phyloP scores from a whole-genome alignment of 305 asterid species.

The Fraxinus baroniana region DNA sequence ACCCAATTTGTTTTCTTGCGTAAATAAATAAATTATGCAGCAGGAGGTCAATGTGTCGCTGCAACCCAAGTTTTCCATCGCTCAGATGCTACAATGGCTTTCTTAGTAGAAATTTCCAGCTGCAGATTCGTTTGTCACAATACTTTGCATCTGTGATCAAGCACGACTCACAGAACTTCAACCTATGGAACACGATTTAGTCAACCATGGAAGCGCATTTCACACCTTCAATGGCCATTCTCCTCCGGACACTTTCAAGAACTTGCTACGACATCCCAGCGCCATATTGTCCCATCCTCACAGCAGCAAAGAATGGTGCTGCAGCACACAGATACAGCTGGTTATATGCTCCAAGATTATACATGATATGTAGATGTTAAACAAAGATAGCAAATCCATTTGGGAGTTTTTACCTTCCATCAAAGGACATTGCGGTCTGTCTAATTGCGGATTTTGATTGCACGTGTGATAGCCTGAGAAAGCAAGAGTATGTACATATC shows the following conservation, averaged over 20 bases:
- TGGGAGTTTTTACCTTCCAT: constrained; percentile 67
- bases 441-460: constrained; percentile 88
- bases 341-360: constrained; percentile 1
- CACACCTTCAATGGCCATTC: background rate
- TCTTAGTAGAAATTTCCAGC: background rate
- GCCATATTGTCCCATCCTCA: constrained; percentile 97
- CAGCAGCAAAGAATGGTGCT: constrained; percentile 95
- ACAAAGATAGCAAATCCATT: background rate
- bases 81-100: background rate
- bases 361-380: background rate
- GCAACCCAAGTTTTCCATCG: background rate
- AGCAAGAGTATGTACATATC: background rate
- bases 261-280: constrained; percentile 86
- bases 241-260: constrained; percentile 28
- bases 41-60: background rate
- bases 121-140: background rate
- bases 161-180: background rate
- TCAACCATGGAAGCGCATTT: background rate
- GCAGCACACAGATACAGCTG: constrained; percentile 26
- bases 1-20: background rate
- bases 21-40: background rate
- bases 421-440: constrained; percentile 86
- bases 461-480: constrained; percentile 66
- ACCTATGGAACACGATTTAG: background rate
- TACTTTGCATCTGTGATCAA: background rate